Evolutionary conservation across 225 moss, liverwort and hornwort species (phyloP).

Genomic region (Antitrichia curtipendula): DNA sequence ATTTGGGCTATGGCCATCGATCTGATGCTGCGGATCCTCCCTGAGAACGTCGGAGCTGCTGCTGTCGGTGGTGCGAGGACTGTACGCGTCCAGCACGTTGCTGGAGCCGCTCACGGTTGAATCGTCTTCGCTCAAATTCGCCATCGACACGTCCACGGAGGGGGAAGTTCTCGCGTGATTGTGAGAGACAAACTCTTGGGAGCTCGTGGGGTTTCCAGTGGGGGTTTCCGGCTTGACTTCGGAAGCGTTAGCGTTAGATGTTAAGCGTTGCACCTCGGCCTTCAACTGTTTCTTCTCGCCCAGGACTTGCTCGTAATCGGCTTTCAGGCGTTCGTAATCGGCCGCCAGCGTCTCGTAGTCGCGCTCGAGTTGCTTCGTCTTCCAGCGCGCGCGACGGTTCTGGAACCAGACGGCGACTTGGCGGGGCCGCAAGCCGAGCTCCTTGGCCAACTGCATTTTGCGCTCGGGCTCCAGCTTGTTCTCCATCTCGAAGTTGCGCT

Average conservation of each 20-base stretch:
- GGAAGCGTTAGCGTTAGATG: neutral
- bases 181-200: neutral
- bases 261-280: slow-evolving; percentile 36
- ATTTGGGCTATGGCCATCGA: neutral
- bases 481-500: slow-evolving; percentile 93
- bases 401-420: slow-evolving; percentile 99
- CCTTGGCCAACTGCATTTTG: slow-evolving; percentile 96
- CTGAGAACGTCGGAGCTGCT: neutral
- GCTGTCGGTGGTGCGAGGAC: slow-evolving; percentile 74
- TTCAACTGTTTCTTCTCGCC: slow-evolving; percentile 57
- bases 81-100: slow-evolving; percentile 76
- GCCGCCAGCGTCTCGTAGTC: slow-evolving; percentile 78
- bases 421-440: slow-evolving; percentile 81
- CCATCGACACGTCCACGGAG: neutral
- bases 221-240: neutral
- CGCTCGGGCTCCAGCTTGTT: slow-evolving; percentile 96
- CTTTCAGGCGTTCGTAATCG: slow-evolving; percentile 72
- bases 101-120: slow-evolving; percentile 48
- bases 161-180: neutral
- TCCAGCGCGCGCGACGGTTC: slow-evolving; percentile 95
- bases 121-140: slow-evolving; percentile 11
- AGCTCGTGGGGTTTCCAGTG: neutral
- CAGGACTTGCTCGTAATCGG: slow-evolving; percentile 34
- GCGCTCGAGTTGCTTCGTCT: slow-evolving; percentile 92
- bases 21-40: neutral